Evolutionary conservation across 192 early-diverging fungal genomes (phyloP).

Genomic region (Chytriomyces sp.): DNA sequence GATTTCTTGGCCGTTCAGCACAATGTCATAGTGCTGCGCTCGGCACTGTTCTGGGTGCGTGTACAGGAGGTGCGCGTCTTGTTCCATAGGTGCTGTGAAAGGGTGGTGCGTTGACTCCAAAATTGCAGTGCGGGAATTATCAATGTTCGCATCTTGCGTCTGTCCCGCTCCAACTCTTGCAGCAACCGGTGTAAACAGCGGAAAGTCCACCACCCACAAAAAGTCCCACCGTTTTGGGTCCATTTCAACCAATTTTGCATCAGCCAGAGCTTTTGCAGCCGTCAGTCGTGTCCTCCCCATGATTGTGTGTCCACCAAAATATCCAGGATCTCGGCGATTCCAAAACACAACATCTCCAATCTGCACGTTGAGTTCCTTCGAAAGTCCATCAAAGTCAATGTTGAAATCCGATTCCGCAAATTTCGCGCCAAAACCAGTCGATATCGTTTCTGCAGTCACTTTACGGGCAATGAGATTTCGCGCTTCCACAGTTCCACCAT

Average conservation of each 20-base stretch:
- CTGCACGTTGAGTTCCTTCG: conserved; percentile 36
- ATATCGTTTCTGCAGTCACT: conserved; percentile 53
- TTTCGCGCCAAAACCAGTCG: conserved; percentile 39
- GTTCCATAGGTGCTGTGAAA: conserved; percentile 79
- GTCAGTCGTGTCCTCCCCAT: conserved; percentile 55
- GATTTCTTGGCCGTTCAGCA: conserved; percentile 89
- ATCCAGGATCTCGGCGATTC: conserved; percentile 49
- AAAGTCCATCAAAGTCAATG: not conserved
- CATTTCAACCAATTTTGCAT: conserved; percentile 7
- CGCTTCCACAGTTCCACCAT: conserved; percentile 30
- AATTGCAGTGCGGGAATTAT: too few species aligned
- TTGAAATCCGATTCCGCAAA: not conserved
- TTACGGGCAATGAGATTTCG: conserved; percentile 52
- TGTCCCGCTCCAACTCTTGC: conserved; percentile 43
- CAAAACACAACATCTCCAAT: conserved; percentile 64
- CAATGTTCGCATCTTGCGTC: conserved; percentile 21
- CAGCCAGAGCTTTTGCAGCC: conserved; percentile 33
- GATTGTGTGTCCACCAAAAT: conserved; percentile 53
- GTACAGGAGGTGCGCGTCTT: conserved; percentile 70
- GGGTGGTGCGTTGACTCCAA: conserved; percentile 84
- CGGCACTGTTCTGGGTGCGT: conserved; percentile 60
- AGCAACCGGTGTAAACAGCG: conserved; percentile 78
- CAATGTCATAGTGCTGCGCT: conserved; percentile 89
- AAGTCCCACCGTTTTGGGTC: conserved; percentile 56
- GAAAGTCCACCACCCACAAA: conserved; percentile 89